phyloP scores from a whole-genome alignment of 306 rosid genomes.

The Purshia tridentata region DNA sequence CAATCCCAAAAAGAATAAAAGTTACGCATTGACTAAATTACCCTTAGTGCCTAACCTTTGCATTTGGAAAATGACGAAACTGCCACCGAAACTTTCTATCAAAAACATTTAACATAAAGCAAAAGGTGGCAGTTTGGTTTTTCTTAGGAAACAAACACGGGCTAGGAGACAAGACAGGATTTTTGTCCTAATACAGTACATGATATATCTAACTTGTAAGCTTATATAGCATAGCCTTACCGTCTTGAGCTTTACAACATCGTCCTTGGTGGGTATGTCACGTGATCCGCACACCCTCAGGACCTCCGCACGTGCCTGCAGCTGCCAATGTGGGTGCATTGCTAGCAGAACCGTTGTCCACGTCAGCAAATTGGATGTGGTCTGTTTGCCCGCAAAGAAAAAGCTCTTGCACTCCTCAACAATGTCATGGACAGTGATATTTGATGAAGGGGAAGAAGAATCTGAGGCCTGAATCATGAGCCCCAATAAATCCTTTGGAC shows the following conservation, averaged over 20 bases:
- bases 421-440: constrained; percentile 73
- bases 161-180: constrained; percentile 42
- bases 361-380: constrained; percentile 98
- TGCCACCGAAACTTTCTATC: constrained; percentile 12
- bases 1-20: background rate
- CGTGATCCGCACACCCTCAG: constrained; percentile 80
- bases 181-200: background rate
- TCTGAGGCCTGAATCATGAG: constrained; percentile 75
- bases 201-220: background rate
- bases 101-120: constrained; percentile 12
- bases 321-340: constrained; percentile 97
- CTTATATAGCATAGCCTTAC: constrained; percentile 46
- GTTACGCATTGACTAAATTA: background rate
- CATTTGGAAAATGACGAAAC: constrained; percentile 12
- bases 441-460: constrained; percentile 6
- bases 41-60: background rate
- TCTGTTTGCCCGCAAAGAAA: constrained; percentile 98
- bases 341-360: constrained; percentile 94
- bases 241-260: constrained; percentile 82
- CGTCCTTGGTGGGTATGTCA: constrained; percentile 72
- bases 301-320: constrained; percentile 91
- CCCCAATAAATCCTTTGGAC: constrained; percentile 73
- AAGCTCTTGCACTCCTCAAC: constrained; percentile 97
- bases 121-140: constrained; percentile 35
- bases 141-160: constrained; percentile 30